A percentile compares a stretch with the other conserved stretches of the same genome.
Evolutionary conservation across 768 basidiomycete genomes (phyloP).

Genomic region (Daedaleopsis nitida): DNA sequence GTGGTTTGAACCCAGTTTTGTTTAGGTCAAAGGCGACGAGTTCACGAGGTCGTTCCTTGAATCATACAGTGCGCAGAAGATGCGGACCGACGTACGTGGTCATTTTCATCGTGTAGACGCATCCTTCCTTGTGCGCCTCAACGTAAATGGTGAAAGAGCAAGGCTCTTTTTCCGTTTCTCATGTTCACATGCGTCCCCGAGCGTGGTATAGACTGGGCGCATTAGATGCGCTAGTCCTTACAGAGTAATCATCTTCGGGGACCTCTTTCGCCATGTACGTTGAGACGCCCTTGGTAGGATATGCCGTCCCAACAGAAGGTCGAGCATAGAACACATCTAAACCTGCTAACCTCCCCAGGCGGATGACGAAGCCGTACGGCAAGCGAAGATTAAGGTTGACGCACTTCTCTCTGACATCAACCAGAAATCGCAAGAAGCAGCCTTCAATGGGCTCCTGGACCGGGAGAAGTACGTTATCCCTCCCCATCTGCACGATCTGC

Average conservation of each 20-base stretch:
- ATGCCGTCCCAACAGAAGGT: background rate
- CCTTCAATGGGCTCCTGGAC: slow-evolving; percentile 72
- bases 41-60: slow-evolving; percentile 90
- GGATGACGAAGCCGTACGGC: slow-evolving; percentile 66
- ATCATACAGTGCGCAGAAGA: slow-evolving; percentile 77
- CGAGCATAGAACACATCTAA: background rate
- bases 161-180: too few species aligned
- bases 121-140: background rate
- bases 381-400: slow-evolving; percentile 66
- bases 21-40: slow-evolving; percentile 92
- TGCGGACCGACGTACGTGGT: slow-evolving; percentile 74
- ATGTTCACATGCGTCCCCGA: too few species aligned
- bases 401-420: slow-evolving; percentile 72
- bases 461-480: slow-evolving; percentile 90
- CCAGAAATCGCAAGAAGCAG: slow-evolving; percentile 70
- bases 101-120: background rate
- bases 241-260: too few species aligned
- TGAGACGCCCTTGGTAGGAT: background rate
- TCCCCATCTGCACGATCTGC: slow-evolving; percentile 94
- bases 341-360: slow-evolving; percentile 43
- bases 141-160: background rate
- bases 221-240: too few species aligned
- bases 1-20: slow-evolving; percentile 27
- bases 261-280: too few species aligned
- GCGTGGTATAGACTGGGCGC: too few species aligned